Percentiles rank a stretch among this genome's conserved stretches.
These are phyloP conservation scores for Lecanicillium sp. DNA, from an alignment of 2,329 filamentous ascomycete species.

Conservation along the genomic window DNA sequence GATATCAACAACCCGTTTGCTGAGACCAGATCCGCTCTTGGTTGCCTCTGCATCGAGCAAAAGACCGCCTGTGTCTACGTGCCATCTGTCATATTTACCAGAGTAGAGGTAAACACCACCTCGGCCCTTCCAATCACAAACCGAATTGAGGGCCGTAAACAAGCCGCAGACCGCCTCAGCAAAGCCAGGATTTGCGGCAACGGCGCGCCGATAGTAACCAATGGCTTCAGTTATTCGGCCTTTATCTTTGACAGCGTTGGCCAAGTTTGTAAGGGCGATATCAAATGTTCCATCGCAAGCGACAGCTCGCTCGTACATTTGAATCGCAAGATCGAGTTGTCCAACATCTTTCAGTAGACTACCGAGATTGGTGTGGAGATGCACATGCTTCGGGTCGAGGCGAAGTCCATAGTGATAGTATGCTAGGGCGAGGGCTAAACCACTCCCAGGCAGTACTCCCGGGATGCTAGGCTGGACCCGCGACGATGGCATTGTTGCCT, in stretches of 20 bases:
- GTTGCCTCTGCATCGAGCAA: conserved; percentile 64
- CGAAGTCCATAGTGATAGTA: conserved; percentile 94
- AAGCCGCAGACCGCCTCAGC: conserved; percentile 95
- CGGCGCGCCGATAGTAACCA: conserved; percentile 81
- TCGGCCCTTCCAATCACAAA: conserved; percentile 88
- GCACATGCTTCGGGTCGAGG: conserved; percentile 83
- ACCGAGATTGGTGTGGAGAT: conserved; percentile 93
- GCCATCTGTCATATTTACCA: conserved; percentile 81
- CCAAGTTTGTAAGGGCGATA: conserved; percentile 91
- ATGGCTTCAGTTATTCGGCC: conserved; percentile 91
- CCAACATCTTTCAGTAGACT: conserved; percentile 95
- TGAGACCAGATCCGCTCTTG: conserved; percentile 67
- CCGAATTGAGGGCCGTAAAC: conserved; percentile 90
- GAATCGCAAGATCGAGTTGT: conserved; percentile 82
- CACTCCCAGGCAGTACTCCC: conserved; percentile 78
- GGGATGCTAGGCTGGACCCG: conserved; percentile 49
- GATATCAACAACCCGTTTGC: conserved; percentile 84
- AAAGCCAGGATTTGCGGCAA: conserved; percentile 88
- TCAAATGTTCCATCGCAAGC: conserved; percentile 91
- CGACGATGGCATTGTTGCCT: conserved; percentile 13
- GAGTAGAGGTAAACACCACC: conserved; percentile 74
- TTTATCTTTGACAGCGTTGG: conserved; percentile 96
- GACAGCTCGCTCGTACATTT: conserved; percentile 96
- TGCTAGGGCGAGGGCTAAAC: conserved; percentile 76
- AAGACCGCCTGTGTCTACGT: conserved; percentile 80